These are phyloP conservation scores for Russula virescens DNA, from an alignment of 768 basidiomycete species.

Conservation along the genomic window DNA sequence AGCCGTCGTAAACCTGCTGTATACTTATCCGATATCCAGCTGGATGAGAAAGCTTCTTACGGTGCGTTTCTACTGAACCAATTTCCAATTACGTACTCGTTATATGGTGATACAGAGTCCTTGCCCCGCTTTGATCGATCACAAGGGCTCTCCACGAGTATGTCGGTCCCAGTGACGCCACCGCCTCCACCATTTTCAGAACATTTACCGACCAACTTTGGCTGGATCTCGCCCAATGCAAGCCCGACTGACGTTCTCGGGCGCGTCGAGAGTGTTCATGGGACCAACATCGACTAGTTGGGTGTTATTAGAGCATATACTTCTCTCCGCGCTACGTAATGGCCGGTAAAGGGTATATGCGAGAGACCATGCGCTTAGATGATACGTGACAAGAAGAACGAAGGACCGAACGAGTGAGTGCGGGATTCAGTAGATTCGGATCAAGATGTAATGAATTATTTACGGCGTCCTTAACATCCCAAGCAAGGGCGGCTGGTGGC, in stretches of 20 bases:
- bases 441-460: not conserved
- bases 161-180: not conserved
- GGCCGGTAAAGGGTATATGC: not conserved
- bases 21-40: not conserved
- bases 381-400: not conserved
- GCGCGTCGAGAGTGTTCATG: not conserved
- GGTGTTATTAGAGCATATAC: not conserved
- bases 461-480: not conserved
- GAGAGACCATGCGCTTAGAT: not conserved
- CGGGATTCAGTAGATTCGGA: not conserved
- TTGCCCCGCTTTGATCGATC: not conserved
- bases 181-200: not conserved
- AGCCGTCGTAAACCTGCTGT: not conserved
- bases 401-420: not conserved
- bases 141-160: not conserved
- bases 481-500: not conserved
- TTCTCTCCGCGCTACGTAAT: conserved; percentile 29
- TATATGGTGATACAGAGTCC: not conserved
- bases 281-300: not conserved
- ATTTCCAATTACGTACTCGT: not conserved
- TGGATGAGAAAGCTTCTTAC: not conserved
- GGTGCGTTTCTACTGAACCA: not conserved
- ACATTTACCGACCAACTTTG: not conserved
- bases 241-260: not conserved
- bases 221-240: not conserved